Evolutionary conservation across 2,329 filamentous ascomycete species (phyloP).

Genomic region (Dryadomyces quercivorus): DNA sequence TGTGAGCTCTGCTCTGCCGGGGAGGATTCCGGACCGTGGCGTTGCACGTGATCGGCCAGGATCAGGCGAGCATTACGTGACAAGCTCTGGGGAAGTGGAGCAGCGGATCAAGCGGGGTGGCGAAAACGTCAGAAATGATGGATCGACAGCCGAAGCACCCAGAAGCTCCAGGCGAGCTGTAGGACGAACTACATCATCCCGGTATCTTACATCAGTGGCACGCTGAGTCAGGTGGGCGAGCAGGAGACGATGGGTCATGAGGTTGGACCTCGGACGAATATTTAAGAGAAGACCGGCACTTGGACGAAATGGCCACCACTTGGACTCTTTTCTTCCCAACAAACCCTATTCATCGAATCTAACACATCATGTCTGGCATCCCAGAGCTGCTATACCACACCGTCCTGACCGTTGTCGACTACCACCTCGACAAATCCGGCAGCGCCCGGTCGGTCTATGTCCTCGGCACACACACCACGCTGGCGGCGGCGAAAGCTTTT

Average conservation of each 20-base stretch:
- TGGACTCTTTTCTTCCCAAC: too few species aligned
- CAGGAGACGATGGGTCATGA: not conserved
- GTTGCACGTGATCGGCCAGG: too few species aligned
- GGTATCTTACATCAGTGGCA: not conserved
- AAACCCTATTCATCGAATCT: too few species aligned
- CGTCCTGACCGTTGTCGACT: constrained; percentile 21
- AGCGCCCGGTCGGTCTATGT: constrained; percentile 21
- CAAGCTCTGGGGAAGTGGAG: not conserved
- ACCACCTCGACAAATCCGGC: constrained; percentile 19
- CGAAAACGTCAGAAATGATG: not conserved
- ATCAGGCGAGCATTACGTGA: not conserved
- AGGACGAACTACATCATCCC: not conserved
- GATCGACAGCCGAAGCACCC: not conserved
- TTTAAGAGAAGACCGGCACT: too few species aligned
- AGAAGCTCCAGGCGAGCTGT: not conserved
- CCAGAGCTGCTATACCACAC: constrained; percentile 25
- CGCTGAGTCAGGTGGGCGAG: not conserved
- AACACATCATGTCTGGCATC: constrained; percentile 7
- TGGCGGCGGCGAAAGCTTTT: constrained; percentile 24
- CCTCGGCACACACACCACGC: constrained; percentile 24
- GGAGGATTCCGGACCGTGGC: too few species aligned
- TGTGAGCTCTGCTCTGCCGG: too few species aligned
- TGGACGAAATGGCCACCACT: too few species aligned
- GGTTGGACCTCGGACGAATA: too few species aligned
- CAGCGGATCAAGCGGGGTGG: not conserved